These are phyloP conservation scores for Termitomyces sp. DNA, from an alignment of 768 basidiomycete species.

Conservation along the genomic window DNA sequence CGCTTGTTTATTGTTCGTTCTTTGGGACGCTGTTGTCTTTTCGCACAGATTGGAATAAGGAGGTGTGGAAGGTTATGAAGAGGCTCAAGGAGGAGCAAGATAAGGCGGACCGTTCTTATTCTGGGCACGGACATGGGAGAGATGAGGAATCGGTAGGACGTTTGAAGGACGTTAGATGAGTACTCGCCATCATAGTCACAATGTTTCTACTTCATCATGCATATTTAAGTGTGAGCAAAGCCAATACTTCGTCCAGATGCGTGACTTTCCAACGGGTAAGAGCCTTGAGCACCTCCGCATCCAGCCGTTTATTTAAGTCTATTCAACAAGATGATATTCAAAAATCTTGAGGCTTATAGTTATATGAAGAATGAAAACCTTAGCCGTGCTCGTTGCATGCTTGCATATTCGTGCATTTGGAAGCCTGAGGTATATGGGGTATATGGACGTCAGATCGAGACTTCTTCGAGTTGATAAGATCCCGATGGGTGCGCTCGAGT, in stretches of 20 bases:
- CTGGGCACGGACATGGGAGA: neutral
- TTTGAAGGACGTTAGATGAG: neutral
- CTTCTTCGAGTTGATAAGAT: neutral
- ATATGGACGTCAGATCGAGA: too few relatives aligned
- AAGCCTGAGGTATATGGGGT: too few relatives aligned
- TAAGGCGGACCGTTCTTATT: constrained; percentile 8
- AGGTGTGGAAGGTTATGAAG: constrained; percentile 58
- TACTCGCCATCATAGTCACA: neutral
- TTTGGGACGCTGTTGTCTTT: constrained; percentile 53
- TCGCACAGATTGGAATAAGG: constrained; percentile 62
- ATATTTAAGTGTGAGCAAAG: too few relatives aligned
- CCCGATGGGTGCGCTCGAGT: neutral
- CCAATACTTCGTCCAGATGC: too few relatives aligned
- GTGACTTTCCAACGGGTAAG: too few relatives aligned
- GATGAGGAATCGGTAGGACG: neutral
- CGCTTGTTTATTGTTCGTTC: constrained; percentile 54
- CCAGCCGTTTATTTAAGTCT: too few relatives aligned
- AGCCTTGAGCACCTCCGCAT: too few relatives aligned
- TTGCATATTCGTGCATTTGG: too few relatives aligned
- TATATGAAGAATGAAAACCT: neutral
- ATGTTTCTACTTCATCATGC: neutral
- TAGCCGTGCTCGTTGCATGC: too few relatives aligned
- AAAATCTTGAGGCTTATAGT: too few relatives aligned
- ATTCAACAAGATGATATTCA: too few relatives aligned
- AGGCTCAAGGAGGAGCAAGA: constrained; percentile 49